Conservation (phyloP, 345 rosid species). For the Firmiana major region DNA sequence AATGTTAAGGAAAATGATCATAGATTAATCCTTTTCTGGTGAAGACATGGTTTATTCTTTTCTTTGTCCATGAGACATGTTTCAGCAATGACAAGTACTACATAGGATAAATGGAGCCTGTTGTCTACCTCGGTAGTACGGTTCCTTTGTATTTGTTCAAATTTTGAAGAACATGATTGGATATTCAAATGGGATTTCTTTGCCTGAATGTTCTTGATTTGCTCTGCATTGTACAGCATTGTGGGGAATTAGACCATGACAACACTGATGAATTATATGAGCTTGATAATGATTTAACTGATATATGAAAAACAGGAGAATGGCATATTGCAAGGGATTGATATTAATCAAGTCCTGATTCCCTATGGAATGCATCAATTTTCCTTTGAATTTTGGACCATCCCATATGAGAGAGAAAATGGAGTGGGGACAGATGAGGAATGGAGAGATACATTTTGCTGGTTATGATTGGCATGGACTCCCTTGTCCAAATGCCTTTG, state of each 20-base stretch:
- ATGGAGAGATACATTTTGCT: conserved; percentile 29
- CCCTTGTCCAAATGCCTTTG: conserved; percentile 45
- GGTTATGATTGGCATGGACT: conserved; percentile 61
- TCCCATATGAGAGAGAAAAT: not conserved
- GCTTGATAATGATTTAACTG: not conserved
- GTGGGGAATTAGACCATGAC: not conserved
- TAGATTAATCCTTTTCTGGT: not conserved
- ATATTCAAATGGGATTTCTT: not conserved
- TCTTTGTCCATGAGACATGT: not conserved
- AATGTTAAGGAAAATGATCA: not conserved
- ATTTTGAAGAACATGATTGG: not conserved
- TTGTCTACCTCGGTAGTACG: not conserved
- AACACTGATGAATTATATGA: not conserved
- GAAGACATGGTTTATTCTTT: not conserved
- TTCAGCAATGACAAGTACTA: not conserved
- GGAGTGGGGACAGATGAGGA: conserved; percentile 30
- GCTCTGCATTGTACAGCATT: not conserved
- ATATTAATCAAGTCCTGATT: not conserved
- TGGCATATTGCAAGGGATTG: not conserved
- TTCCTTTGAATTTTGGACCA: conserved; percentile 9
- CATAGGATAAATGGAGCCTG: not conserved
- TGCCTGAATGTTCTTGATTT: not conserved
- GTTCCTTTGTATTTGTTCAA: not conserved
- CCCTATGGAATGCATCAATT: not conserved
- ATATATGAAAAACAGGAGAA: not conserved